Conservation (phyloP, 768 basidiomycete genomes). For the Kwoniella dejecticola region DNA sequence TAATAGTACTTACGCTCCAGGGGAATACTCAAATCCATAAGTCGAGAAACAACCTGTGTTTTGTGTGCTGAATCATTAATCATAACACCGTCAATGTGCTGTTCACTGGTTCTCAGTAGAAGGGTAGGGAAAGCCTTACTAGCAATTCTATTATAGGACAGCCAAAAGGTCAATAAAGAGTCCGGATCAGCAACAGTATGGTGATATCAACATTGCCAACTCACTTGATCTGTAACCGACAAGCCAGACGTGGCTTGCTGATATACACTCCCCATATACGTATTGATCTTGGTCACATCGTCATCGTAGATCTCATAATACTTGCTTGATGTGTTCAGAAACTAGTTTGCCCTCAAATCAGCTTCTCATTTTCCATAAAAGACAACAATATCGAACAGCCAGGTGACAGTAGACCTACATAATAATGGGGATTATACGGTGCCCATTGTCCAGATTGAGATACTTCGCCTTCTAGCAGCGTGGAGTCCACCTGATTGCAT, state of each 20-base stretch:
- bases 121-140: conserved; percentile 58
- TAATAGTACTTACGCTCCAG: conserved; percentile 62
- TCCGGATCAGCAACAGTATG: not conserved
- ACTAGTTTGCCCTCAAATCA: conserved; percentile 20
- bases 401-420: no score
- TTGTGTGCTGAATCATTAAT: conserved; percentile 50
- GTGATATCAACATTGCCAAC: conserved; percentile 15
- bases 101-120: not conserved
- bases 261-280: conserved; percentile 65
- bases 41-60: conserved; percentile 62
- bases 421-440: conserved; percentile 74
- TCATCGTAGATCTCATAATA: conserved; percentile 65
- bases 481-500: conserved; percentile 27
- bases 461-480: conserved; percentile 61
- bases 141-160: conserved; percentile 60
- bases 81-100: not conserved
- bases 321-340: conserved; percentile 60
- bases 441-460: conserved; percentile 75
- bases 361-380: no score
- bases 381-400: no score
- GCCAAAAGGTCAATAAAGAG: conserved; percentile 2
- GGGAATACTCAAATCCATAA: conserved; percentile 81
- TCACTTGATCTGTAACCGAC: conserved; percentile 66
- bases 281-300: conserved; percentile 35
- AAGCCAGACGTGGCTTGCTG: conserved; percentile 82